These are phyloP conservation scores for Neurospora sp. DNA, from an alignment of 495 filamentous ascomycete genomes.

Conservation along the genomic window DNA sequence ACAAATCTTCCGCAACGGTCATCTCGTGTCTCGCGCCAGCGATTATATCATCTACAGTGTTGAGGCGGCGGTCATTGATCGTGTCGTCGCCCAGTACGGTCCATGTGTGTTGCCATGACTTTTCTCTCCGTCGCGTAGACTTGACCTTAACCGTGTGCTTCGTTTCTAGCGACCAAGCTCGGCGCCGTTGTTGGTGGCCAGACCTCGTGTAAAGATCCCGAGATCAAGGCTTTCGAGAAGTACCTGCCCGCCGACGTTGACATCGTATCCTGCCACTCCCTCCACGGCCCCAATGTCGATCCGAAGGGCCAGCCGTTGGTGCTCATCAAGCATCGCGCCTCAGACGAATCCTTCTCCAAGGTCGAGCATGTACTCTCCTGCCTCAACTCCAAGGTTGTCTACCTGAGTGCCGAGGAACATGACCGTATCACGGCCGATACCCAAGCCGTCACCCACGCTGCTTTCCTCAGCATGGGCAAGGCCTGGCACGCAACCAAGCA, in stretches of 20 bases:
- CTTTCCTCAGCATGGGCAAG: slow-evolving; percentile 93
- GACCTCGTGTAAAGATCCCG: slow-evolving; percentile 95
- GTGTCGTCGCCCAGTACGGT: slow-evolving; percentile 74
- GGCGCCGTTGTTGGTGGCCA: slow-evolving; percentile 93
- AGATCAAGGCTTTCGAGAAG: slow-evolving; percentile 86
- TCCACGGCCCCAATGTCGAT: slow-evolving; percentile 89
- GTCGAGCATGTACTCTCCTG: slow-evolving; percentile 74
- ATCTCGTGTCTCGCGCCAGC: slow-evolving; percentile 86
- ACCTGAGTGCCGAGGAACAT: slow-evolving; percentile 76
- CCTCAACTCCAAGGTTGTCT: slow-evolving; percentile 71
- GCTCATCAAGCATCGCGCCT: slow-evolving; percentile 84
- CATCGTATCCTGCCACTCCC: slow-evolving; percentile 92
- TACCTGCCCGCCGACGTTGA: slow-evolving; percentile 82
- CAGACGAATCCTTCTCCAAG: slow-evolving; percentile 61
- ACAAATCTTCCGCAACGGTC: slow-evolving; percentile 78
- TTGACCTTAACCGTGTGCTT: slow-evolving; percentile 4
- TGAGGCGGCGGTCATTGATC: slow-evolving; percentile 81
- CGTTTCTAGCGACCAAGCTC: slow-evolving; percentile 68
- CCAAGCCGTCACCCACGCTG: slow-evolving; percentile 94
- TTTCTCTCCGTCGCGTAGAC: slow-evolving; percentile 2
- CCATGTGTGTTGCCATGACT: slow-evolving; percentile 59
- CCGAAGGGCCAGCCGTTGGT: slow-evolving; percentile 81
- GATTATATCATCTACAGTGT: slow-evolving; percentile 98
- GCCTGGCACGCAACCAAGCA: slow-evolving; percentile 89
- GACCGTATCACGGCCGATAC: slow-evolving; percentile 97